phyloP scores from a whole-genome alignment of 495 filamentous ascomycete species.

The Trichoderma asperelloides region DNA sequence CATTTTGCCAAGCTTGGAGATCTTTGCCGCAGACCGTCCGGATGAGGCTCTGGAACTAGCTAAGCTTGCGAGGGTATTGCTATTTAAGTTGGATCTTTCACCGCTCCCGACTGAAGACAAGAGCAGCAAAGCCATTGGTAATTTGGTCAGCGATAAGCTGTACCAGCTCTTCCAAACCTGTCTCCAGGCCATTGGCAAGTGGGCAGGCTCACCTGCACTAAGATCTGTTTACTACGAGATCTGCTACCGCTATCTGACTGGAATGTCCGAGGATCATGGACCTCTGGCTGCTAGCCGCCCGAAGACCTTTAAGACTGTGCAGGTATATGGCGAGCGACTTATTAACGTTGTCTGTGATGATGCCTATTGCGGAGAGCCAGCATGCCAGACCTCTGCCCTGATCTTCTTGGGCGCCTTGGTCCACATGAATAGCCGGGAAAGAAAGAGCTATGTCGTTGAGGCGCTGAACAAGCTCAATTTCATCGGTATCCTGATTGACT shows the following conservation, averaged over 20 bases:
- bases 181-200: slow-evolving; percentile 62
- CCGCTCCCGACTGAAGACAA: slow-evolving; percentile 32
- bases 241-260: slow-evolving; percentile 72
- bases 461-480: slow-evolving; percentile 79
- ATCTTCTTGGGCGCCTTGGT: slow-evolving; percentile 65
- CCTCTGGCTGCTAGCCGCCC: slow-evolving; percentile 37
- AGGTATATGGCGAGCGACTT: slow-evolving; percentile 63
- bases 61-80: slow-evolving; percentile 62
- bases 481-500: slow-evolving; percentile 77
- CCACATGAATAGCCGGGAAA: slow-evolving; percentile 52
- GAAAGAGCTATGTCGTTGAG: slow-evolving; percentile 64
- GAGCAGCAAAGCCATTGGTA: slow-evolving; percentile 45
- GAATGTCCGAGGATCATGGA: slow-evolving; percentile 50
- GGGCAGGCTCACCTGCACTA: slow-evolving; percentile 57
- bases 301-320: slow-evolving; percentile 67
- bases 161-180: slow-evolving; percentile 84
- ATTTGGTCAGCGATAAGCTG: slow-evolving; percentile 78
- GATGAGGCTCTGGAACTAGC: slow-evolving; percentile 64
- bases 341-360: slow-evolving; percentile 89
- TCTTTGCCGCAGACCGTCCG: slow-evolving; percentile 53
- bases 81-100: slow-evolving; percentile 61
- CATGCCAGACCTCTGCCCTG: slow-evolving; percentile 73
- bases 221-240: slow-evolving; percentile 81
- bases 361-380: slow-evolving; percentile 73
- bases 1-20: slow-evolving; percentile 76